A percentile compares a stretch with the other conserved stretches of the same genome.
phyloP scores from a whole-genome alignment of 352 stramenopile species.

The Thraustochytrium striatum region DNA sequence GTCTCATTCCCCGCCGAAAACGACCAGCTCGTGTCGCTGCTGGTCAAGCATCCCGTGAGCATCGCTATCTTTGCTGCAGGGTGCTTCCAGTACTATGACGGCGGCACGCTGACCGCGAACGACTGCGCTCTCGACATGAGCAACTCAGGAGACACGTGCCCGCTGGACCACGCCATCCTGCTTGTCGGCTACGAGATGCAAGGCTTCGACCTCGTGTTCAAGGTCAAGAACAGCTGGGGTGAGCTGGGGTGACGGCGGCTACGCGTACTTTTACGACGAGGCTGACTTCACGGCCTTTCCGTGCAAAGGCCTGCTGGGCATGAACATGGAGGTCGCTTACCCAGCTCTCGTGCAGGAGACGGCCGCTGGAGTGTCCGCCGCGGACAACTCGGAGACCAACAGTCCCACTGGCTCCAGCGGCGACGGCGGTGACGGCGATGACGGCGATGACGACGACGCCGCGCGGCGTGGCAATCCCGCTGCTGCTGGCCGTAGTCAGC shows the following conservation, averaged over 20 bases:
- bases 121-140: slow-evolving; percentile 52
- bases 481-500: no score
- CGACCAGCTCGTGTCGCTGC: slow-evolving; percentile 56
- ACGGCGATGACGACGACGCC: no score
- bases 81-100: slow-evolving; percentile 66
- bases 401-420: no score
- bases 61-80: slow-evolving; percentile 65
- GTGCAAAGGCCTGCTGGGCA: slow-evolving; percentile 15
- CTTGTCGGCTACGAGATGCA: slow-evolving; percentile 60
- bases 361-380: not conserved
- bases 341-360: not conserved
- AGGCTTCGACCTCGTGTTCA: slow-evolving; percentile 57
- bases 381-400: no score
- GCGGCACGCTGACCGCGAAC: slow-evolving; percentile 61
- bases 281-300: not conserved
- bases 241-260: slow-evolving; percentile 66
- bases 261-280: slow-evolving; percentile 49
- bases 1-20: slow-evolving; percentile 28
- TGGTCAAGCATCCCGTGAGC: slow-evolving; percentile 60
- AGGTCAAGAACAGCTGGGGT: slow-evolving; percentile 71
- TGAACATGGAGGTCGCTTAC: slow-evolving; percentile 18
- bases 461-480: no score
- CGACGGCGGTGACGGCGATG: no score
- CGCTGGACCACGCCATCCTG: slow-evolving; percentile 61
- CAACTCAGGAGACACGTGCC: not conserved